Base-by-base conservation (phyloP, 2,329 filamentous ascomycete species). In the Colletotrichum sojae region DNA sequence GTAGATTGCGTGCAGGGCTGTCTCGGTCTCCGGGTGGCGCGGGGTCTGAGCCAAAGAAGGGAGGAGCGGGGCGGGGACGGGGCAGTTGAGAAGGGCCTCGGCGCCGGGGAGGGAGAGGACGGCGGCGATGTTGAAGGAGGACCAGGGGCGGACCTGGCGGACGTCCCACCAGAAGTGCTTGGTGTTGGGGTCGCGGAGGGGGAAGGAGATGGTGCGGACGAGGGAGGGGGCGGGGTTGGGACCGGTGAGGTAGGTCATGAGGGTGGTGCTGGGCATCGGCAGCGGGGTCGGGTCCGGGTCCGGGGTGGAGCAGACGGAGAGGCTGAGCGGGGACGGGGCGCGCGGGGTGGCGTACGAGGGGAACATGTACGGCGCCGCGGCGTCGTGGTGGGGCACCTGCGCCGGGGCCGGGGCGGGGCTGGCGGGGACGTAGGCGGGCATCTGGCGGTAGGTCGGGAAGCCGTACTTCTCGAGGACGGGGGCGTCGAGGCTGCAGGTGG, bases 111-210 rank as follows among this genome's bases (percentile, higher is more conserved):
- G 89, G 6, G 89, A 84, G 73, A 91, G 86, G 77, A 98, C 91
- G 66, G 91, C 90, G 62, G 86, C 80, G 12, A 93, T 83, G 72
- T 89, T 93, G 87, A 98, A 98, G 73, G 89, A 88, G 59, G 88
- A 88, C 95, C 95, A 98, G 71, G 90, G 88, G 71, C 93, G 90
- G 73, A 98, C 85, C 78, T 97, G 95, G 73, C 95, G 92, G 67
- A 97, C 88, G 76, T 98, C 95, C 93, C 94, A 98, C 95, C 95
- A 98, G 80, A 95, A 97, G 83, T 97, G 91, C 79, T 91, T 94
- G 75, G 88, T 91, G 80, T 86, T 88, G 76, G 86, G 90, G 78
- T 90, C 92, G 72, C 85, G 89, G 75, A 85, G 84, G 72, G 82
- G 90, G 77, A 92, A 91, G 69, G 92, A 93, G 73, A 95, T 89